These are phyloP conservation scores for Flammula alnicola DNA, from an alignment of 1,284 basidiomycete genomes.

Conservation along the genomic window DNA sequence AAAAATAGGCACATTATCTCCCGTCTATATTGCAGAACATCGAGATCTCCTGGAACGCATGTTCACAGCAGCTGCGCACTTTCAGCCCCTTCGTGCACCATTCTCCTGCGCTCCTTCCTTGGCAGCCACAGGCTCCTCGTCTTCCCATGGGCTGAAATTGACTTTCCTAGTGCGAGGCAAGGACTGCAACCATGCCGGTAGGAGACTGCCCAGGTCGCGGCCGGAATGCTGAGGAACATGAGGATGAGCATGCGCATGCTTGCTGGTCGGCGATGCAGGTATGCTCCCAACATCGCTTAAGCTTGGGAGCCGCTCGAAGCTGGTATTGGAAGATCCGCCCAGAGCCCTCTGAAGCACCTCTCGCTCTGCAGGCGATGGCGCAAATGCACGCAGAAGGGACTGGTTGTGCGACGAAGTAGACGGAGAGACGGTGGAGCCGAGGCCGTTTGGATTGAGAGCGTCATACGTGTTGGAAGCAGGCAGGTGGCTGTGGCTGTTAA, in stretches of 20 bases:
- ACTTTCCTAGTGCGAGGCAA: constrained; percentile 57
- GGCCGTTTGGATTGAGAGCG: constrained; percentile 60
- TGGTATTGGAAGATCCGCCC: constrained; percentile 69
- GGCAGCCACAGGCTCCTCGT: constrained; percentile 46
- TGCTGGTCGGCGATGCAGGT: constrained; percentile 56
- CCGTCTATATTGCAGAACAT: constrained; percentile 20
- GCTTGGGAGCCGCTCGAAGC: constrained; percentile 74
- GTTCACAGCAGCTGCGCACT: background rate
- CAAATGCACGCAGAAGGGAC: constrained; percentile 75
- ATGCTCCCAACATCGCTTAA: constrained; percentile 71
- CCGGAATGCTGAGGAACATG: constrained; percentile 32
- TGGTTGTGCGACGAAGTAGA: constrained; percentile 46
- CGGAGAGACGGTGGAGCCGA: constrained; percentile 42
- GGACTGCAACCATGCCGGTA: constrained; percentile 61
- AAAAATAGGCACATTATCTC: constrained; percentile 15
- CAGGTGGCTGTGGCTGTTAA: constrained; percentile 14
- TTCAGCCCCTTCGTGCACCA: constrained; percentile 8
- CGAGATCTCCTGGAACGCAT: constrained; percentile 7
- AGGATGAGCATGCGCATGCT: constrained; percentile 38
- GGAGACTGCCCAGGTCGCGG: constrained; percentile 34
- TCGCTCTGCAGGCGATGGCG: constrained; percentile 81
- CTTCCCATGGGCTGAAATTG: constrained; percentile 72
- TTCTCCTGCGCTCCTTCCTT: constrained; percentile 9
- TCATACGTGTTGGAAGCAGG: constrained; percentile 38
- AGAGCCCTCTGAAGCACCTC: constrained; percentile 75